phyloP scores from a whole-genome alignment of 208 protist species.

The Trypanosoma rangeli region DNA sequence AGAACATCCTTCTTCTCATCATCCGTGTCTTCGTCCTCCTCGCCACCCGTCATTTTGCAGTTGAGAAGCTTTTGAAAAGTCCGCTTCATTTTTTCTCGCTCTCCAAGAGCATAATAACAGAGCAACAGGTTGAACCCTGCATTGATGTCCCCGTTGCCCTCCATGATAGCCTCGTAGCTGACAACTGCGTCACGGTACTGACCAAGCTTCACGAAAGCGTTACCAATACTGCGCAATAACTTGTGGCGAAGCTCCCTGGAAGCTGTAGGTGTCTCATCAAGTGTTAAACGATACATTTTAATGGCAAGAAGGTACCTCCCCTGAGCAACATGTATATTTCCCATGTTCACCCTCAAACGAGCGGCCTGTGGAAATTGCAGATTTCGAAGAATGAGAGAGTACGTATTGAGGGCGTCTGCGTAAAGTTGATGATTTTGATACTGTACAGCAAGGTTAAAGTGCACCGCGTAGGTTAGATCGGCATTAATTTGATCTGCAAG shows the following conservation, averaged over 20 bases:
- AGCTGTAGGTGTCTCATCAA: slow-evolving; percentile 93
- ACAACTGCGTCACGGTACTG: slow-evolving; percentile 96
- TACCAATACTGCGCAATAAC: slow-evolving; percentile 96
- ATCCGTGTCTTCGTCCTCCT: slow-evolving; percentile 84
- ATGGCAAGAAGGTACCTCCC: slow-evolving; percentile 95
- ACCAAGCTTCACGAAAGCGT: slow-evolving; percentile 96
- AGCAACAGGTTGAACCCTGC: slow-evolving; percentile 96
- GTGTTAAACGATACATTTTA: slow-evolving; percentile 96
- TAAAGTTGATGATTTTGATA: slow-evolving; percentile 95
- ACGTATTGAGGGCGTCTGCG: slow-evolving; percentile 95
- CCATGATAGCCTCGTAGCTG: slow-evolving; percentile 94
- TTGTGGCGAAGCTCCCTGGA: slow-evolving; percentile 93
- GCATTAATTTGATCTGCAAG: slow-evolving; percentile 94
- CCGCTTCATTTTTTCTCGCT: slow-evolving; percentile 94
- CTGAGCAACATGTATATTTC: slow-evolving; percentile 98
- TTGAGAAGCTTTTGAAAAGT: slow-evolving; percentile 90
- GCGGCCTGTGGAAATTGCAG: slow-evolving; percentile 92
- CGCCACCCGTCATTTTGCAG: slow-evolving; percentile 58
- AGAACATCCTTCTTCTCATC: slow-evolving; percentile 86
- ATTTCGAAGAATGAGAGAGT: slow-evolving; percentile 95
- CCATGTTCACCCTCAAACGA: slow-evolving; percentile 97
- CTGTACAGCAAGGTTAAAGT: slow-evolving; percentile 97
- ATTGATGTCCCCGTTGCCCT: slow-evolving; percentile 88
- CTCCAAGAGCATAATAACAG: slow-evolving; percentile 96
- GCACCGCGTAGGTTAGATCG: slow-evolving; percentile 95